Evolutionary conservation across 169 alveolate genomes (phyloP).

Genomic region (Eimeria sp.): DNA sequence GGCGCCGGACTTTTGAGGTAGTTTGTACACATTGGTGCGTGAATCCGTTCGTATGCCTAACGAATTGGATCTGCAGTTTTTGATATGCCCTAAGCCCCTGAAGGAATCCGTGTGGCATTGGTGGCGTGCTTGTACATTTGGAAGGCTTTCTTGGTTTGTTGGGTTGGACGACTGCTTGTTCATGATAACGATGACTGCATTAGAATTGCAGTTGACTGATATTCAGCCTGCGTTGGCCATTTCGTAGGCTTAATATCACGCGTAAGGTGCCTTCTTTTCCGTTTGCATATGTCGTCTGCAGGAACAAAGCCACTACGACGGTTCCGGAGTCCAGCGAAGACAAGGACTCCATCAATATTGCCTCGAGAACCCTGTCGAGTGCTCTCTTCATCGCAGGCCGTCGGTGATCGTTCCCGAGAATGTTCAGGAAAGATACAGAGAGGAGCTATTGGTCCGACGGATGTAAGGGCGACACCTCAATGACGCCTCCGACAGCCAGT

Average conservation of each 20-base stretch:
- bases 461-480: constrained; percentile 6
- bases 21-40: neutral
- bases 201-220: neutral
- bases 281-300: neutral
- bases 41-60: neutral
- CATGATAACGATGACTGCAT: neutral
- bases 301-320: neutral
- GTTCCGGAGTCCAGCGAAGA: constrained; percentile 3
- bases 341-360: neutral
- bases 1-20: no score
- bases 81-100: no score
- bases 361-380: neutral
- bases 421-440: constrained; percentile 8
- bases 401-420: neutral
- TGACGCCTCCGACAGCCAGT: neutral
- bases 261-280: no score
- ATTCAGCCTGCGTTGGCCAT: no score
- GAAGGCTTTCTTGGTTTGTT: neutral
- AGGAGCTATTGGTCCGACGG: constrained; percentile 51
- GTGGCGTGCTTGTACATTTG: neutral
- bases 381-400: neutral
- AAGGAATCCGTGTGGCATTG: no score
- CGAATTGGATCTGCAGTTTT: no score
- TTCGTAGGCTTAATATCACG: no score
- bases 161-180: neutral